These are phyloP conservation scores for Naganishia vaughanmartiniae DNA, from an alignment of 768 basidiomycete genomes.

Conservation along the genomic window DNA sequence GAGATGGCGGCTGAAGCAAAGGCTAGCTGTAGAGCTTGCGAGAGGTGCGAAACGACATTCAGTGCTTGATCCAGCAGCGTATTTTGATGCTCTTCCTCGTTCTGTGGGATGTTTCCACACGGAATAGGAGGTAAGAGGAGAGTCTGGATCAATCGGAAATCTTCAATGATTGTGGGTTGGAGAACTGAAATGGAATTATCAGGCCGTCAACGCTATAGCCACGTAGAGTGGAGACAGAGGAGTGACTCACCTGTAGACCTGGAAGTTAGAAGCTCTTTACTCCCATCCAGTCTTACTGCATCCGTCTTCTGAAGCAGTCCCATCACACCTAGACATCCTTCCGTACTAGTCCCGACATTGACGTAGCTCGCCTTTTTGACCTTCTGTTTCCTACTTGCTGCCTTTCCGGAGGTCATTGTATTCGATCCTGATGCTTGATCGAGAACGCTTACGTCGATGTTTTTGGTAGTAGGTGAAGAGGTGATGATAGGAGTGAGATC, in stretches of 20 bases:
- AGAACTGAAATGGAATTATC: neutral
- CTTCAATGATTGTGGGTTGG: neutral
- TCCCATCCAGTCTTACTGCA: neutral
- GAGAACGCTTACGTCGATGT: neutral
- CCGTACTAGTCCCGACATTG: neutral
- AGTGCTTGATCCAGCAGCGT: slow-evolving; percentile 2
- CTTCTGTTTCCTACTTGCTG: neutral
- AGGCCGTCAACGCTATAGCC: neutral
- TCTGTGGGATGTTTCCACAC: neutral
- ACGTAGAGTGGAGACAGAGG: neutral
- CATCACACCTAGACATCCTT: neutral
- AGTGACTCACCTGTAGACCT: neutral
- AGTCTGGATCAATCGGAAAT: neutral
- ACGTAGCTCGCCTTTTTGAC: neutral
- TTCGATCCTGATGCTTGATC: neutral
- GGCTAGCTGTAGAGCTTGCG: neutral
- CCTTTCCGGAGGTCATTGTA: neutral
- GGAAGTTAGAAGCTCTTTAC: neutral
- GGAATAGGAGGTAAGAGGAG: neutral
- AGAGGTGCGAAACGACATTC: slow-evolving; percentile 1
- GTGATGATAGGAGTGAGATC: neutral
- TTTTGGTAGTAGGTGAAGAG: neutral
- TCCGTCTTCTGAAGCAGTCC: neutral
- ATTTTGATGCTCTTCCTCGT: neutral
- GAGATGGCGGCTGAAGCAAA: neutral